Evolutionary conservation across 2,329 filamentous ascomycete genomes (phyloP).

Genomic region (Xylariales sp.): DNA sequence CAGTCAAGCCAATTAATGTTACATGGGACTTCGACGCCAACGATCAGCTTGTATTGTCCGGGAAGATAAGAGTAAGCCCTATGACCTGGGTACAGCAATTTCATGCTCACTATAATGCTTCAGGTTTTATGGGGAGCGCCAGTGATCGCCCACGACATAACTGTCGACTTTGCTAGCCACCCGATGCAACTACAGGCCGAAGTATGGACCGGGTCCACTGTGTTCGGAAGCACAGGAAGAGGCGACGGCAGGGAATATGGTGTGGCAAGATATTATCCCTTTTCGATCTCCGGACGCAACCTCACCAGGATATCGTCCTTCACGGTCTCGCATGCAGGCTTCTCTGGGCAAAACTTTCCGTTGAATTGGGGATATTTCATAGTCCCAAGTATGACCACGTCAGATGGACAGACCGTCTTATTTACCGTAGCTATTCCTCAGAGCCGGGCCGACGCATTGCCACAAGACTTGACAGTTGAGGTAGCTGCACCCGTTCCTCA

Average conservation of each 20-base stretch:
- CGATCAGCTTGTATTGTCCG: constrained; percentile 15
- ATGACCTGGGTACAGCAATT: neutral
- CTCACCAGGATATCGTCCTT: constrained; percentile 14
- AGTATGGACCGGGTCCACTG: constrained; percentile 14
- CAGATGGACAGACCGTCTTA: constrained; percentile 8
- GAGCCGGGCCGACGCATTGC: constrained; percentile 4
- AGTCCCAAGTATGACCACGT: constrained; percentile 15
- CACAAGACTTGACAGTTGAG: constrained; percentile 10
- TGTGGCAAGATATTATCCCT: constrained; percentile 15
- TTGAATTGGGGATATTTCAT: constrained; percentile 16
- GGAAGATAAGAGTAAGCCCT: constrained; percentile 19
- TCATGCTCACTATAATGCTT: neutral
- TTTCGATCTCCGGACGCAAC: constrained; percentile 13
- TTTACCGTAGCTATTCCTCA: constrained; percentile 14
- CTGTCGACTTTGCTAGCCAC: constrained; percentile 11
- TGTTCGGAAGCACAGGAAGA: constrained; percentile 13
- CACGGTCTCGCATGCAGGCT: constrained; percentile 9
- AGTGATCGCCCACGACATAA: constrained; percentile 7
- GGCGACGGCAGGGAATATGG: neutral
- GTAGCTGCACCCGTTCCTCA: constrained; percentile 17
- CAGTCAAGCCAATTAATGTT: constrained; percentile 23
- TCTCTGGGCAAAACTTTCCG: constrained; percentile 11
- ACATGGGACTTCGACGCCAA: constrained; percentile 18
- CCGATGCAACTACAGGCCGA: constrained; percentile 13
- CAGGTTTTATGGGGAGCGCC: constrained; percentile 14